Conservation (phyloP, 768 basidiomycete species). For the Phanerochaete sordida region DNA sequence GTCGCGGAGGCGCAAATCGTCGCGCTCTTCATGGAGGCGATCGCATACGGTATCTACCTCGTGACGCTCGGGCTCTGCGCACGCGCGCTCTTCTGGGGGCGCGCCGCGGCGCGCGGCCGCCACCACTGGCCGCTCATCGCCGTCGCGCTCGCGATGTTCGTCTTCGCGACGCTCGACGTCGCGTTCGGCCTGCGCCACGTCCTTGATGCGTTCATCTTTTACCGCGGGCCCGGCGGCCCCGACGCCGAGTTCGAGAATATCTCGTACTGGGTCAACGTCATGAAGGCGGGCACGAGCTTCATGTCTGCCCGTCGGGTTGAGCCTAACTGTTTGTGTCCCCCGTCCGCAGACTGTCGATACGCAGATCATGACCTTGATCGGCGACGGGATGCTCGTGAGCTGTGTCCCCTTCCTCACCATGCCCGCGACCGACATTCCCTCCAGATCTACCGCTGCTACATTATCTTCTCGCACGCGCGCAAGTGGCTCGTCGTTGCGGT, state of each 20-base stretch:
- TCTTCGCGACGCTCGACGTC: constrained; percentile 37
- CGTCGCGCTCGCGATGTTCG: constrained; percentile 35
- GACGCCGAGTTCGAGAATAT: constrained; percentile 32
- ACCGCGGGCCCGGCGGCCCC: constrained; percentile 27
- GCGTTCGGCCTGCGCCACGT: constrained; percentile 37
- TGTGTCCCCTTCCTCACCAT: neutral
- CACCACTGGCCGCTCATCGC: constrained; percentile 30
- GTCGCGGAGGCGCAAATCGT: constrained; percentile 7
- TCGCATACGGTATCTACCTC: constrained; percentile 11
- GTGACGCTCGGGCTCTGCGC: neutral
- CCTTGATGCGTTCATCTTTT: constrained; percentile 38
- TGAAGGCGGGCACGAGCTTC: constrained; percentile 25
- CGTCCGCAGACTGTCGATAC: constrained; percentile 4
- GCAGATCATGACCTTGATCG: constrained; percentile 6
- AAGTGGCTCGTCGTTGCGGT: constrained; percentile 14
- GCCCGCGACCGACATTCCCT: constrained; percentile 7
- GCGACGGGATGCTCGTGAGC: constrained; percentile 9
- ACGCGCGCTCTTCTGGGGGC: constrained; percentile 7
- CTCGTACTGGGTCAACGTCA: constrained; percentile 38
- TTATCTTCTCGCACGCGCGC: constrained; percentile 15
- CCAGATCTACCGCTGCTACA: constrained; percentile 22
- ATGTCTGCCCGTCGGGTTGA: neutral
- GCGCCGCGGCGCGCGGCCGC: constrained; percentile 25
- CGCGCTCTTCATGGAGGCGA: constrained; percentile 7
- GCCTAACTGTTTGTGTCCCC: neutral